A percentile compares a stretch with the other conserved stretches of the same genome.
These are phyloP conservation scores for Fusarium sp. DNA, from an alignment of 2,329 filamentous ascomycete species.

Conservation along the genomic window DNA sequence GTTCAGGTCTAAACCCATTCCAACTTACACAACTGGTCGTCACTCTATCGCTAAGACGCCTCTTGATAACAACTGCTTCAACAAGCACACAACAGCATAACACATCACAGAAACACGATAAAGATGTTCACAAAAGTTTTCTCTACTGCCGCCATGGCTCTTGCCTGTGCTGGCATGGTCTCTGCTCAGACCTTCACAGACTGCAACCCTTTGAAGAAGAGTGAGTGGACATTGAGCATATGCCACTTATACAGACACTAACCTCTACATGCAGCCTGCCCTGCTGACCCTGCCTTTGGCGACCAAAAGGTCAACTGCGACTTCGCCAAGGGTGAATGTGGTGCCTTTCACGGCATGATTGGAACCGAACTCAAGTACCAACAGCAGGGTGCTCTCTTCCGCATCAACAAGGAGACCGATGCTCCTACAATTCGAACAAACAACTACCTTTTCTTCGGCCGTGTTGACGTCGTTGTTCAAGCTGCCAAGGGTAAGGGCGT, in stretches of 20 bases:
- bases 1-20: conserved; percentile 25
- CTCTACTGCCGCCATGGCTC: conserved; percentile 60
- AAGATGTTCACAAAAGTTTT: conserved; percentile 62
- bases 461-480: conserved; percentile 82
- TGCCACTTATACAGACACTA: neutral
- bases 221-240: conserved; percentile 46
- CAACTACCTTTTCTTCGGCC: conserved; percentile 98
- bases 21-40: conserved; percentile 35
- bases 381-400: conserved; percentile 67
- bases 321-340: conserved; percentile 79
- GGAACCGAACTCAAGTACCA: conserved; percentile 65
- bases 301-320: conserved; percentile 70
- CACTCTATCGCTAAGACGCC: conserved; percentile 35
- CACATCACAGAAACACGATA: conserved; percentile 19
- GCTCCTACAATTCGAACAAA: conserved; percentile 79
- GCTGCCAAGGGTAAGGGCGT: conserved; percentile 86
- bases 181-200: conserved; percentile 69
- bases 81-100: conserved; percentile 20
- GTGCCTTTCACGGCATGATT: conserved; percentile 61
- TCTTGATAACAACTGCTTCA: conserved; percentile 26
- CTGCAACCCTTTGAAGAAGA: conserved; percentile 68
- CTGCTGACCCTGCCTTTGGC: conserved; percentile 81
- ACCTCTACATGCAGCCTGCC: conserved; percentile 68
- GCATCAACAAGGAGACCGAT: conserved; percentile 76
- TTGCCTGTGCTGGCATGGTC: conserved; percentile 64